Conservation (phyloP, 1,284 basidiomycete species). For the Leccinum griseonigrum region DNA sequence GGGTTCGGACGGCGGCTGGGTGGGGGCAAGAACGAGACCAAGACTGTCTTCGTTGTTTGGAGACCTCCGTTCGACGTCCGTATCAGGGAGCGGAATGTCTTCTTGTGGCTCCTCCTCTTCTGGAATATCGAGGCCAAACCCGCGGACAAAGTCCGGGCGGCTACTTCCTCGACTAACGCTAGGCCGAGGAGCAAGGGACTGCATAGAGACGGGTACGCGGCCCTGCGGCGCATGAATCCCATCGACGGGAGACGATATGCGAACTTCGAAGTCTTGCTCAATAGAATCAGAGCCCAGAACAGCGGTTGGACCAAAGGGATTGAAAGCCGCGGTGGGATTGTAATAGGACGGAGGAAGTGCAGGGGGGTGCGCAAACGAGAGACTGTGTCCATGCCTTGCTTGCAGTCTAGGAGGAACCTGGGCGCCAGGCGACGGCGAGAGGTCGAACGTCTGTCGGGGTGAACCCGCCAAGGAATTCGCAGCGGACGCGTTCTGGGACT, state of each 20-base stretch:
- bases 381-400: conserved; percentile 65
- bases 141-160: conserved; percentile 68
- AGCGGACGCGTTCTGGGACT: conserved; percentile 57
- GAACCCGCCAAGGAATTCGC: conserved; percentile 57
- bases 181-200: conserved; percentile 45
- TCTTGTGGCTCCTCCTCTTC: conserved; percentile 56
- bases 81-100: conserved; percentile 28
- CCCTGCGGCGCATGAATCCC: conserved; percentile 60
- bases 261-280: conserved; percentile 20
- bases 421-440: conserved; percentile 52
- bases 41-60: conserved; percentile 26
- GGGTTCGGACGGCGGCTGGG: conserved; percentile 18
- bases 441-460: conserved; percentile 54
- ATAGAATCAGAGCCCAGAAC: conserved; percentile 52
- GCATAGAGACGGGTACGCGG: conserved; percentile 48
- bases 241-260: conserved; percentile 21
- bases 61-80: conserved; percentile 29
- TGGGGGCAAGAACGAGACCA: conserved; percentile 14
- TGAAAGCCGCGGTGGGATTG: conserved; percentile 44
- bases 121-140: conserved; percentile 75
- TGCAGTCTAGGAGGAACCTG: conserved; percentile 42
- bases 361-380: conserved; percentile 63
- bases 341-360: conserved; percentile 35
- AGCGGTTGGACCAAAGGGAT: conserved; percentile 61
- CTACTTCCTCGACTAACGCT: conserved; percentile 46